Conservation (phyloP, 805 yeast genomes). For the Candida glaebosa region DNA sequence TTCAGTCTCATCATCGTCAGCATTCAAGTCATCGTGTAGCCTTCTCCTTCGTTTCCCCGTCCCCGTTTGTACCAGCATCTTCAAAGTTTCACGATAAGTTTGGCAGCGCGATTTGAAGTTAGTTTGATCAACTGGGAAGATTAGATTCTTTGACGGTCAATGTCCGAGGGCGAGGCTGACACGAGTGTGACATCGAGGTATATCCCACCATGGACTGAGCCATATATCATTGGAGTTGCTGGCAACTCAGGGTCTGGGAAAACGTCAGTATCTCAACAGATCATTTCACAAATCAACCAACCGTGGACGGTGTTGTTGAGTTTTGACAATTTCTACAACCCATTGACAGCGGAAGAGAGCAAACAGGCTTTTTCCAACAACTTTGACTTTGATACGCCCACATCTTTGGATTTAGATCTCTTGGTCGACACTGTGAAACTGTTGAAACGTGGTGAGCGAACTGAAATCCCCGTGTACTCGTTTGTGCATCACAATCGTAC, state of each 20-base stretch:
- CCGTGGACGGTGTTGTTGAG: constrained; percentile 94
- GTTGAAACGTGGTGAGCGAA: constrained; percentile 63
- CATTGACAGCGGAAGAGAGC: constrained; percentile 61
- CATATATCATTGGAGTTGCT: constrained; percentile 45
- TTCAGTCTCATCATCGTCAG: constrained; percentile 3
- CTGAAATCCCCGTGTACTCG: constrained; percentile 47
- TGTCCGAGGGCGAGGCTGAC: too few relatives aligned
- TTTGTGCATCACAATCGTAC: constrained; percentile 70
- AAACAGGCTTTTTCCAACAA: constrained; percentile 62
- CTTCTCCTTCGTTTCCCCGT: constrained; percentile 12
- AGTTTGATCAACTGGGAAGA: too few relatives aligned
- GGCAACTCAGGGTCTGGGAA: constrained; percentile 78
- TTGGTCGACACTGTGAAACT: constrained; percentile 59
- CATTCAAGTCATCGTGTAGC: constrained; percentile 6
- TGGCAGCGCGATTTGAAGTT: too few relatives aligned
- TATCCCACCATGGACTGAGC: constrained; percentile 43
- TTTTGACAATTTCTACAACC: constrained; percentile 86
- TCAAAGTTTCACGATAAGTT: too few relatives aligned
- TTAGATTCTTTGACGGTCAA: too few relatives aligned
- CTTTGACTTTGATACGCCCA: constrained; percentile 85
- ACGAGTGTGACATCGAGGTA: too few relatives aligned
- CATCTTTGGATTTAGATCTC: constrained; percentile 76
- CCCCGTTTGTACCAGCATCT: constrained; percentile 11
- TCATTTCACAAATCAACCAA: constrained; percentile 71
- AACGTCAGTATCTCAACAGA: constrained; percentile 82